Evolutionary conservation across 805 yeast genomes (phyloP), one percentile per base, ranked within the genome.

Genomic region (Starmerella bacillaris): DNA sequence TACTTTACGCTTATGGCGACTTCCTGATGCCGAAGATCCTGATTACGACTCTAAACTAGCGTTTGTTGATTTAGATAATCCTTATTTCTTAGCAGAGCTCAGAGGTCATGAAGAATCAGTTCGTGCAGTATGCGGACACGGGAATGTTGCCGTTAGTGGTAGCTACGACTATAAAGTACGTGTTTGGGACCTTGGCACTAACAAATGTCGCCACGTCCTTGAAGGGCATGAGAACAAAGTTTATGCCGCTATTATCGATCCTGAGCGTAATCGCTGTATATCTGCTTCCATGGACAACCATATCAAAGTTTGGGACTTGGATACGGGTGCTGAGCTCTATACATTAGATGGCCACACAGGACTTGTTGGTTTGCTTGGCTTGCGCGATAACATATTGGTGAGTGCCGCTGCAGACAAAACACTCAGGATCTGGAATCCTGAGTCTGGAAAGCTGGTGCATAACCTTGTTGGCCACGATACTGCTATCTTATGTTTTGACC

Each of bases 381-480:
- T 84, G 6, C 72, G 82, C 4, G 73, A 76, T 18, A 72, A 75
- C 24, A 73, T 71, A 32, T 61, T 89, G 9, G 92, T 86, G 2
- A 77, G 92, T 30, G 98, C 94, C 0, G 96, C 95, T 2, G 96
- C 96, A 0, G 98, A 89, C 55, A 71, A 89, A 3, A 75, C 94
- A 0, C 63, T 89, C 28, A 66, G 95, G 34, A 75, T 86, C 2
- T 89, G 98, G 98, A 78, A 89, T 51, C 89, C 94, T 2, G 70
- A 70, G 19, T 68, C 74, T 6, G 70, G 78, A 28, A 60, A 63
- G 34, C 70, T 70, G 50, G 70, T 77, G 33, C 67, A 83, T 39
- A 75, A 78, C 45, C 68, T 72, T 31, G 67, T 59, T 36, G 92
- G 94, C 21, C 86, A 83, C 54, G 68, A 73, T 19, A 70, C 73